A percentile compares a stretch with the other conserved stretches of the same genome.
phyloP scores from a whole-genome alignment of 352 stramenopile species.

The Phytophthora vignae region DNA sequence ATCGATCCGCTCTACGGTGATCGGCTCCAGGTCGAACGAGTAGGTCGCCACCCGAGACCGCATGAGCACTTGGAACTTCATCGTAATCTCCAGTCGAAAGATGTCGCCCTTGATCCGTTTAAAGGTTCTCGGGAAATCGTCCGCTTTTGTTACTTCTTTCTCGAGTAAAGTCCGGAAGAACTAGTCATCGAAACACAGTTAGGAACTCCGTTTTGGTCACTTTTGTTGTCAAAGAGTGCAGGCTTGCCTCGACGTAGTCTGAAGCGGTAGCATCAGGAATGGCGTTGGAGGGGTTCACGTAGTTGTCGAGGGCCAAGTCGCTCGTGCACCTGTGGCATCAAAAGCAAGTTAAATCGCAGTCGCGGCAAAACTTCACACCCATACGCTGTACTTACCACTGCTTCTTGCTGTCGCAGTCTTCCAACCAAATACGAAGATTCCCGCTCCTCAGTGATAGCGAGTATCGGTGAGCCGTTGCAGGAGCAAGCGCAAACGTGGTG shows the following conservation, averaged over 20 bases:
- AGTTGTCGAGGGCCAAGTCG: background rate
- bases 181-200: background rate
- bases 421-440: constrained; percentile 10
- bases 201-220: background rate
- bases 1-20: background rate
- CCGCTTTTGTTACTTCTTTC: background rate
- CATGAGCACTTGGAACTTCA: background rate
- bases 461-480: constrained; percentile 1
- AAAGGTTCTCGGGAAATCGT: background rate
- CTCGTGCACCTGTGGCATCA: background rate
- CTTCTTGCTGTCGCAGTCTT: constrained; percentile 8
- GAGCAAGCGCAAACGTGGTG: background rate
- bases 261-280: constrained; percentile 7
- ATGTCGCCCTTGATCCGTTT: background rate
- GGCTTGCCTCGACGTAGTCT: constrained; percentile 1
- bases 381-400: background rate
- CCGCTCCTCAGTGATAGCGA: background rate
- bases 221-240: background rate
- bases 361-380: background rate
- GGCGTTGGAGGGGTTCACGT: constrained; percentile 5
- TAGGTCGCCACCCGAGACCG: background rate
- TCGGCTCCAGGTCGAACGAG: background rate
- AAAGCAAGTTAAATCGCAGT: background rate
- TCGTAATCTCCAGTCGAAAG: background rate
- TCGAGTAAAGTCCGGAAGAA: background rate